Evolutionary conservation across 1,284 basidiomycete genomes (phyloP), one percentile per base, ranked within the genome.

Genomic region (Cutaneotrichosporon dermatis): DNA sequence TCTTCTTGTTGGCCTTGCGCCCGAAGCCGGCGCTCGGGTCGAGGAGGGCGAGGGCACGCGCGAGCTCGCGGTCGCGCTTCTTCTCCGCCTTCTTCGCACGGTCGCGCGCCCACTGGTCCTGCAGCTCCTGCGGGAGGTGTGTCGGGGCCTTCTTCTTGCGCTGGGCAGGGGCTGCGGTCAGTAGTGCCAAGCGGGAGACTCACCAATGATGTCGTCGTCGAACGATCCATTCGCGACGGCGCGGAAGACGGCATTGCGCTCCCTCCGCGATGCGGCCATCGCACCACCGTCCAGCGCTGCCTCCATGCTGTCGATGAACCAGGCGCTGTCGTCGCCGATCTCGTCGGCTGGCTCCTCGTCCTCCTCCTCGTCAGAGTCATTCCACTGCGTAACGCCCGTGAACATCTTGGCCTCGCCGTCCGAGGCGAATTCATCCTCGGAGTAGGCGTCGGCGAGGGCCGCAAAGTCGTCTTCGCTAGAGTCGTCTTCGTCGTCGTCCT

Each of bases 31-130:
- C 13, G 25, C 7, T 42, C 6, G 46, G 49, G 48, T 61, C 54
- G 34, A 57, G 33, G 4, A 41, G 8, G 15, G 57, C 54, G 3
- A 58, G 16, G 7, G 48, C 54, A 11, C 59, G 59, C 60, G 80
- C 78, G 12, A 78, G 69, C 1, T 82, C 83, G 4, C 90, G 85
- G 41, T 83, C 81, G 4, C 80, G 82, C 74, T 91, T 94, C 72
- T 82, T 79, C 60, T 85, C 86, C 0, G 90, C 90, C 76, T 95
- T 96, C 78, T 86, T 88, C 55, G 81, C 78, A 1, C 90, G 87
- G 71, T 95, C 92, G 54, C 83, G 83, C 60, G 85, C 83, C 91
- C 91, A 95, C 64, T 87, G 88, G 0, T 78, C 83, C 61, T 82
- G 82, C 1, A 96, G 81, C 8, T 87, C 83, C 2, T 80, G 73